These are phyloP conservation scores for Balamuthia mandrillaris DNA, from an alignment of 208 protist species.

Conservation along the genomic window DNA sequence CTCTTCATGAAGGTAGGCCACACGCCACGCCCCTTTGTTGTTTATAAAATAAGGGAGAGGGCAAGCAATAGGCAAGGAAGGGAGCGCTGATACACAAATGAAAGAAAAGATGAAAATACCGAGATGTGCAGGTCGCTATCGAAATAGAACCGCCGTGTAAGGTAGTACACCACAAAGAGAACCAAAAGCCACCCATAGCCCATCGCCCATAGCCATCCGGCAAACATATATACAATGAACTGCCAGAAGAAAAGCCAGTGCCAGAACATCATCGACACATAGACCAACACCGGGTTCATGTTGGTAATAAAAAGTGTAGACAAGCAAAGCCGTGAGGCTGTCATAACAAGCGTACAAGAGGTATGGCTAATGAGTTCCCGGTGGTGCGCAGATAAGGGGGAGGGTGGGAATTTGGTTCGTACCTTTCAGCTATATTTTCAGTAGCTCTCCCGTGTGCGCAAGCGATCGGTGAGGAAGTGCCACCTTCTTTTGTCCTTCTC, in stretches of 20 bases:
- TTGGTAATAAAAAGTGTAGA: too few relatives aligned
- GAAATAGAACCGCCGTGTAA: neutral
- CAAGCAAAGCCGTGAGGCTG: too few relatives aligned
- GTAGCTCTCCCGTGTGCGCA: neutral
- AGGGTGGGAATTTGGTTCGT: neutral
- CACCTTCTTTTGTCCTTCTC: neutral
- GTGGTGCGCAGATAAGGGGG: neutral
- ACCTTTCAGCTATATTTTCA: neutral
- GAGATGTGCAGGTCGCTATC: neutral
- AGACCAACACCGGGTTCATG: neutral
- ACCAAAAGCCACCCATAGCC: neutral
- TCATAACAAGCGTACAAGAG: too few relatives aligned
- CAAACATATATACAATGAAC: neutral
- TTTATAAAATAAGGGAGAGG: neutral
- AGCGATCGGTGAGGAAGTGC: neutral
- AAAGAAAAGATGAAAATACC: neutral
- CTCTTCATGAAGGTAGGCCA: too few relatives aligned
- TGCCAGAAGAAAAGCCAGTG: slow-evolving; percentile 18
- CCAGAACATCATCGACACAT: neutral
- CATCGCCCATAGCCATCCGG: neutral
- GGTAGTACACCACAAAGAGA: neutral
- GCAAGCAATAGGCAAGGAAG: neutral
- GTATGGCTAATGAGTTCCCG: neutral
- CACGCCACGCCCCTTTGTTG: too few relatives aligned
- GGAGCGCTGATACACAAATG: neutral